Percentiles rank a stretch among this genome's conserved stretches.
Conservation (phyloP, 345 rosid genomes). For the Garcia nutans region DNA sequence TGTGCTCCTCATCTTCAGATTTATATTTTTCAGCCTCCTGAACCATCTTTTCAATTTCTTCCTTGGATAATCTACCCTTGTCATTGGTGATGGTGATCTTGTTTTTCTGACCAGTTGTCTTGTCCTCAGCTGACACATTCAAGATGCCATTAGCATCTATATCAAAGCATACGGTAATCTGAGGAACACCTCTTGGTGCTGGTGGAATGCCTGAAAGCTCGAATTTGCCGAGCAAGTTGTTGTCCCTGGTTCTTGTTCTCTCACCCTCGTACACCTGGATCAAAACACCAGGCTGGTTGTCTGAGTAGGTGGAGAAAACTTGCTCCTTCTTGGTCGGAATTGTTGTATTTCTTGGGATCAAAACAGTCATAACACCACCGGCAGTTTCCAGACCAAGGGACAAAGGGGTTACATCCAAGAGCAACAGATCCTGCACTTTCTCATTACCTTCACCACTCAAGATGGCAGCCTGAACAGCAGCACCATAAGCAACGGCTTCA, state of each 20-base stretch:
- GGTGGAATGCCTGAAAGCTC: background rate
- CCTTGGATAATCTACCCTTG: conserved; percentile 5
- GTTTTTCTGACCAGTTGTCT: background rate
- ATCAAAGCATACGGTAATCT: conserved; percentile 6
- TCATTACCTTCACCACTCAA: conserved; percentile 16
- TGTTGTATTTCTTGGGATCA: conserved; percentile 9
- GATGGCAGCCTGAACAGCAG: conserved; percentile 19
- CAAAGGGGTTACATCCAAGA: conserved; percentile 19
- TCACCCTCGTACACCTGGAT: conserved; percentile 8
- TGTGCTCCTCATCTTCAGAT: background rate
- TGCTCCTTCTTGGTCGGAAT: conserved; percentile 4
- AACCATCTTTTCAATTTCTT: background rate
- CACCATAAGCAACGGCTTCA: conserved; percentile 23
- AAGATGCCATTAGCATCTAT: conserved; percentile 4
- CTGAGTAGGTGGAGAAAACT: background rate
- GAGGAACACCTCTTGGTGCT: conserved; percentile 9
- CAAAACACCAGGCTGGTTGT: background rate
- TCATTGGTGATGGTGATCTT: conserved; percentile 7
- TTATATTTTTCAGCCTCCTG: conserved; percentile 13
- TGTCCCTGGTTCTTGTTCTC: background rate
- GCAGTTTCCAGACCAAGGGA: conserved; percentile 29
- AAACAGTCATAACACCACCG: conserved; percentile 34
- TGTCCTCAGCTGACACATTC: conserved; percentile 8
- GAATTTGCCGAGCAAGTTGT: conserved; percentile 8
- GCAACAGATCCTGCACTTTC: conserved; percentile 23